Evolutionary conservation across 371 early-diverging fungal genomes (phyloP), one percentile per base, ranked within the genome.

Genomic region (Massospora cicadina): DNA sequence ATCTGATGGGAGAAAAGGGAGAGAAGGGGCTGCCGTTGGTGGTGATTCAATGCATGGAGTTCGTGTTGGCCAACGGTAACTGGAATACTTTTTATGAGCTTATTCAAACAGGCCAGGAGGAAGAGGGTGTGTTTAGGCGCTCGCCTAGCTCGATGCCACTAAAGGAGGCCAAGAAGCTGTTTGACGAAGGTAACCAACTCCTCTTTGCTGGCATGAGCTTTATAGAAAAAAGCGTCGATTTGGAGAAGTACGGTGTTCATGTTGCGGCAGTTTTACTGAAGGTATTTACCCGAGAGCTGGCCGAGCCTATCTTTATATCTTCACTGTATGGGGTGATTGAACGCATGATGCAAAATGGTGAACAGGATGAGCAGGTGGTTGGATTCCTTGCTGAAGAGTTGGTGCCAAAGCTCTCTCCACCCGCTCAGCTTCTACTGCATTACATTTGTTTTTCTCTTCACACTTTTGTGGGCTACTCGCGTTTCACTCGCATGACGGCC

Each of bases 101-200:
- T 17, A 57, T 32, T 28, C 53, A 17, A 33, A 64, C 68, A 83
- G 90, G 90, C 0, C 69, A 92, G 64, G 77, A 82, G 24, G 79
- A 83, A 29, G 93, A 94, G 69, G 96, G 96, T 12, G 68, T 95
- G 2, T 95, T 95, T 66, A 75, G 96, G 28, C 79, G 89, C 53
- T 91, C 92, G 23, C 92, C 96, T 2, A 76, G 76, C 28, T 80
- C 83, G 2, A 71, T 69, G 3, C 70, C 72, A 58, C 67, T 86
- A 63, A 76, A 80, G 43, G 76, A 77, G 7, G 86, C 85, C 24
- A 86, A 87, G 63, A 74, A 76, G 24, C 77, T 76, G 0, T 88
- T 86, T 68, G 83, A 95, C 67, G 70, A 75, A 57, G 87, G 82
- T 68, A 71, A 60, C 21, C 3, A 57, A 33, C 59, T 33, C 17